phyloP scores from a whole-genome alignment of 1,284 basidiomycete species.

The Ustilago shanxiensis region DNA sequence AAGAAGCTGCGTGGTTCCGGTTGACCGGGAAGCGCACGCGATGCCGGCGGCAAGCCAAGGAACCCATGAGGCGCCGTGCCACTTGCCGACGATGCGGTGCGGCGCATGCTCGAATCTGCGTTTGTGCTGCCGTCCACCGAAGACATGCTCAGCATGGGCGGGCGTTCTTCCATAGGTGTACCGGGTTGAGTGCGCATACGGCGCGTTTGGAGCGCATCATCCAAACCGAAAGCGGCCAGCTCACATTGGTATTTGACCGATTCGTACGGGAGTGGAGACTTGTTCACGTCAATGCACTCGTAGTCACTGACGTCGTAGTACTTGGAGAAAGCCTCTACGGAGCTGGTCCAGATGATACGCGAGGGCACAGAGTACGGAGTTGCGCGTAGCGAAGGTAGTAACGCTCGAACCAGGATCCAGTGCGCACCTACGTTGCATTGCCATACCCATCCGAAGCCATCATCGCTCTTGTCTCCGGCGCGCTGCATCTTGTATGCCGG shows the following conservation, averaged over 20 bases:
- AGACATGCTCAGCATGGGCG: constrained; percentile 32
- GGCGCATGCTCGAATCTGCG: constrained; percentile 17
- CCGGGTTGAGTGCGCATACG: constrained; percentile 51
- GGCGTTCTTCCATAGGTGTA: constrained; percentile 53
- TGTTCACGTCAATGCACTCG: constrained; percentile 60
- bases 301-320: constrained; percentile 66
- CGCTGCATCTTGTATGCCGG: constrained; percentile 68
- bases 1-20: constrained; percentile 61
- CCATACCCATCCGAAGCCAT: constrained; percentile 70
- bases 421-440: constrained; percentile 69
- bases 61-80: constrained; percentile 35
- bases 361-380: constrained; percentile 63
- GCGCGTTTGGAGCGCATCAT: constrained; percentile 57
- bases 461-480: constrained; percentile 65
- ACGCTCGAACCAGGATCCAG: constrained; percentile 64
- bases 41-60: constrained; percentile 43
- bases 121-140: constrained; percentile 1
- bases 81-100: constrained; percentile 33
- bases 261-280: constrained; percentile 65
- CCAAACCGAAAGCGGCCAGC: constrained; percentile 65
- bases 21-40: constrained; percentile 28
- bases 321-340: constrained; percentile 64
- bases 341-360: constrained; percentile 70
- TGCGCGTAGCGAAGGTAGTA: constrained; percentile 57
- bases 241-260: constrained; percentile 70